phyloP scores from a whole-genome alignment of 257 asterid genomes.

The Nicotiana otophora region DNA sequence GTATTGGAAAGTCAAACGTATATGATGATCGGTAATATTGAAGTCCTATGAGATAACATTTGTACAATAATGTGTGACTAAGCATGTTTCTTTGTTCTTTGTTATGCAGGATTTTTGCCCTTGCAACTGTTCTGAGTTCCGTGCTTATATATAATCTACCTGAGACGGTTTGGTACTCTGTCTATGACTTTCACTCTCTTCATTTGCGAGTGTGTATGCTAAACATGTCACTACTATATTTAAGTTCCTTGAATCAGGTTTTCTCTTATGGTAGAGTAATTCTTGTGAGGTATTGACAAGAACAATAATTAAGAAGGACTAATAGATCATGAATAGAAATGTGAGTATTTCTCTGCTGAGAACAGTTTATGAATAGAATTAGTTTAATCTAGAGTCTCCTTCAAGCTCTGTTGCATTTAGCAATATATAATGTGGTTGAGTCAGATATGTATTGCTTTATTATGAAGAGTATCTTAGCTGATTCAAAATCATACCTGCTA shows the following conservation, averaged over 20 bases:
- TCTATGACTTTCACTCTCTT: constrained; percentile 18
- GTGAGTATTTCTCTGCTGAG: not conserved
- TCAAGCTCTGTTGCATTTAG: not conserved
- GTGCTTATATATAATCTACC: constrained; percentile 95
- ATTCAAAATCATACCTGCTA: not conserved
- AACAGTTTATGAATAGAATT: not conserved
- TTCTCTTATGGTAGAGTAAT: not conserved
- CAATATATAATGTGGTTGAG: not conserved
- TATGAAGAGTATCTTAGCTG: not conserved
- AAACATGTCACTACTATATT: too few relatives aligned
- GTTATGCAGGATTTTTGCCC: constrained; percentile 74
- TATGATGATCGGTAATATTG: constrained; percentile 82
- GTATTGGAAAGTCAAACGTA: constrained; percentile 95
- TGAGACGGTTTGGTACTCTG: constrained; percentile 72
- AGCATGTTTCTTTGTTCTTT: not conserved
- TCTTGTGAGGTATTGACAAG: not conserved
- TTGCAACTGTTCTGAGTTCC: constrained; percentile 94
- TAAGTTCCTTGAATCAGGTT: not conserved
- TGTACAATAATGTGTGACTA: not conserved
- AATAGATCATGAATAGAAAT: not conserved
- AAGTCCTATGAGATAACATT: not conserved
- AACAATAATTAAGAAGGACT: not conserved
- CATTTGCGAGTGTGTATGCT: too few relatives aligned
- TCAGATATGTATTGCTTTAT: not conserved
- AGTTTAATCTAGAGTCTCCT: not conserved